Conservation (phyloP, 2,329 filamentous ascomycete species). For the Eutypella sp. region DNA sequence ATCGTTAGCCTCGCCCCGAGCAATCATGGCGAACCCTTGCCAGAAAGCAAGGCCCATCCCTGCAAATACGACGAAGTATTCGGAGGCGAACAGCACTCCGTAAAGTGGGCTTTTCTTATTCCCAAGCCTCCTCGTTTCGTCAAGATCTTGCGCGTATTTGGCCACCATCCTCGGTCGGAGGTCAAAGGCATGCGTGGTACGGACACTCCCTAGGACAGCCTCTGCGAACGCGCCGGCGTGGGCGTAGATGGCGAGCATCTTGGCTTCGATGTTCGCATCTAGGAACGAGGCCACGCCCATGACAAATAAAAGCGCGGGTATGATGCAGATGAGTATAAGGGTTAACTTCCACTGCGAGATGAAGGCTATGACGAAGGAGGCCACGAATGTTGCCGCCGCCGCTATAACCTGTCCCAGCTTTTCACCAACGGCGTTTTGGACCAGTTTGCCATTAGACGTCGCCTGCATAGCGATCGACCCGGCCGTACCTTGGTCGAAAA, state of each 20-base stretch:
- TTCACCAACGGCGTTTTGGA: slow-evolving; percentile 36
- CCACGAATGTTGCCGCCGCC: slow-evolving; percentile 31
- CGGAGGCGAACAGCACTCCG: slow-evolving; percentile 33
- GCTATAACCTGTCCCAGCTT: slow-evolving; percentile 37
- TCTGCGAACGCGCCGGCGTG: slow-evolving; percentile 32
- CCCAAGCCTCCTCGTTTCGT: slow-evolving; percentile 30
- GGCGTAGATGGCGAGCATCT: slow-evolving; percentile 26
- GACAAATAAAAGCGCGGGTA: slow-evolving; percentile 4
- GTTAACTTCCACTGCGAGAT: slow-evolving; percentile 40
- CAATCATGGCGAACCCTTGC: slow-evolving; percentile 37
- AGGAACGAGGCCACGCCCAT: slow-evolving; percentile 1
- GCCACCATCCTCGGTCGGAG: slow-evolving; percentile 32
- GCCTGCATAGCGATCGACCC: slow-evolving; percentile 32
- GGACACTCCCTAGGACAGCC: slow-evolving; percentile 31
- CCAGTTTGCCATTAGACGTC: slow-evolving; percentile 39
- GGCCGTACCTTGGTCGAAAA: slow-evolving; percentile 29
- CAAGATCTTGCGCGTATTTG: slow-evolving; percentile 34
- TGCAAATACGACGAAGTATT: slow-evolving; percentile 37
- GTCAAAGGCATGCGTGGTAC: slow-evolving; percentile 39
- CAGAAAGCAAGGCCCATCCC: slow-evolving; percentile 41
- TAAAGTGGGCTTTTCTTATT: slow-evolving; percentile 34
- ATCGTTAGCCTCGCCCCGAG: slow-evolving; percentile 30
- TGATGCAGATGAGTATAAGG: slow-evolving; percentile 25
- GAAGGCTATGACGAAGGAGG: slow-evolving; percentile 36
- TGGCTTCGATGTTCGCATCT: slow-evolving; percentile 23